Evolutionary conservation across 2,329 filamentous ascomycete species (phyloP), one percentile per base, ranked within the genome.

Genomic region (Hymenoscyphus repandus): DNA sequence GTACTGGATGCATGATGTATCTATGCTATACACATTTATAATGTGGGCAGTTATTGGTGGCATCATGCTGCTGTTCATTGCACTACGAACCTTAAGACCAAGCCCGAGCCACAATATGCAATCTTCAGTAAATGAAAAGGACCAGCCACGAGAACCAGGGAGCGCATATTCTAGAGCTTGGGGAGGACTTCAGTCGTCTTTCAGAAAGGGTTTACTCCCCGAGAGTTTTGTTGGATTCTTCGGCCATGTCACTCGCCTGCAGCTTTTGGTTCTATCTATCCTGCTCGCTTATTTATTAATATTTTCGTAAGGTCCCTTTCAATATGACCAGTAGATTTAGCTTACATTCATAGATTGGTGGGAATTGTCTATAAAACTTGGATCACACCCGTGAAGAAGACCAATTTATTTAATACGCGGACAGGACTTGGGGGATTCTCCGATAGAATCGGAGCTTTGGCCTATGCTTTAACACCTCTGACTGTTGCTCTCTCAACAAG

Each of bases 381-480:
- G 86, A 65, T 85, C 7, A 88, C 85, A 0, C 86, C 86, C 0
- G 77, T 88, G 46, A 80, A 80, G 63, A 72, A 72, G 12, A 69
- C 67, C 32, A 72, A 72, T 30, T 63, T 82, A 1, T 75, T 78
- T 68, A 88, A 86, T 65, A 88, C 77, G 0, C 78, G 86, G 7
- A 80, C 77, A 4, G 76, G 77, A 3, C 70, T 90, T 0, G 85
- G 86, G 0, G 80, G 83, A 0, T 90, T 79, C 72, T 74, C 81
- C 0, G 82, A 90, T 63, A 79, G 87, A 13, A 65, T 90, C 3
- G 87, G 87, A 6, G 75, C 83, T 2, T 66, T 90, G 0, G 86
- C 87, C 1, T 90, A 86, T 59, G 87, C 85, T 0, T 74, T 90
- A 9, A 89, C 86, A 0, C 86, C 86, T 0, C 72, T 90, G 0